Evolutionary conservation across 305 asterid genomes (phyloP).

Genomic region (Rubia tinctorum): DNA sequence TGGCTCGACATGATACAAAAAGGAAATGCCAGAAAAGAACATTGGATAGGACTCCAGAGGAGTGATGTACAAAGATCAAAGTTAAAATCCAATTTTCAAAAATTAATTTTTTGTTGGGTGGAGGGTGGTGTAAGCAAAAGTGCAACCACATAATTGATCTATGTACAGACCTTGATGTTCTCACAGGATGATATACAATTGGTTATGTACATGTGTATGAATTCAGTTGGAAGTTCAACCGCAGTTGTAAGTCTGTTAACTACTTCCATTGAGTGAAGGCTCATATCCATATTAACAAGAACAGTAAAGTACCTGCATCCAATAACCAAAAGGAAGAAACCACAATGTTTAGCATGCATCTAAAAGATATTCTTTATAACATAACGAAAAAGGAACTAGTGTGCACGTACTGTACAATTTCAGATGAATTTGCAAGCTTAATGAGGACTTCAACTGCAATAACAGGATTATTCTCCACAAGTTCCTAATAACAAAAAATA

Average conservation of each 20-base stretch:
- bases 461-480: conserved; percentile 96
- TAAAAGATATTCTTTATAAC: not conserved
- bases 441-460: conserved; percentile 91
- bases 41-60: not conserved
- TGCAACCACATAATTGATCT: not conserved
- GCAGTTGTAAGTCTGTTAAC: conserved; percentile 95
- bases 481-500: conserved; percentile 50
- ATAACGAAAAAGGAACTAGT: conserved; percentile 5
- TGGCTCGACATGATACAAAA: not conserved
- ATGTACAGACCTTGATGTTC: conserved; percentile 68
- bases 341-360: not conserved
- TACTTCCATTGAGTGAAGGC: conserved; percentile 99
- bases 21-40: not conserved
- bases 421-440: conserved; percentile 91
- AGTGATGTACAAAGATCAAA: not conserved
- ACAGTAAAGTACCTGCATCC: conserved; percentile 78
- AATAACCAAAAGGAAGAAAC: conserved; percentile 18
- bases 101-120: not conserved
- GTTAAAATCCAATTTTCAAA: not conserved
- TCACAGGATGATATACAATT: conserved; percentile 94
- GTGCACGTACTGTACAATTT: conserved; percentile 76
- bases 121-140: not conserved
- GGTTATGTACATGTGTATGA: conserved; percentile 87
- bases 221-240: conserved; percentile 92
- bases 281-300: conserved; percentile 99